Base-by-base conservation (phyloP, 495 filamentous ascomycete species). In the Lasiosphaeria miniovina region DNA sequence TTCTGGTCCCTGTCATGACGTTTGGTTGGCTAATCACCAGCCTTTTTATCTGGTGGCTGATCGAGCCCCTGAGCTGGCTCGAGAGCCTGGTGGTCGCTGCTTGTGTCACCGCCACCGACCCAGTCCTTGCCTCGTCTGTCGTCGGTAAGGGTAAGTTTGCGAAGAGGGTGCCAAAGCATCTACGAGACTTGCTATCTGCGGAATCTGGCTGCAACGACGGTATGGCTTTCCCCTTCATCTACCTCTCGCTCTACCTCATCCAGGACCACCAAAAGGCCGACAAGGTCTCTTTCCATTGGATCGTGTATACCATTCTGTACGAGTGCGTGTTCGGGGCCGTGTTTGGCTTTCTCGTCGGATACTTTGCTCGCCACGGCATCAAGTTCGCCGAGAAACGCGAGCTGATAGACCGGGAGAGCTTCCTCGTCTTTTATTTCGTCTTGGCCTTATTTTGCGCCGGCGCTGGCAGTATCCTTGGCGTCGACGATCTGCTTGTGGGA, bases 191-290 rank as follows among this genome's bases (percentile, higher is more conserved):
- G 11, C 81, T 99, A 36, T 98, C 95, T 12, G 93, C 93, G 59
- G 95, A 99, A 73, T 98, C 95, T 1, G 95, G 95, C 32, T 99
- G 95, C 80, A 99, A 99, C 77, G 95, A 99, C 72, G 95, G 95
- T 74, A 98, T 98, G 95, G 94, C 95, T 15, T 99, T 99, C 74
- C 95, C 95, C 6, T 99, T 99, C 75, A 87, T 99, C 69, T 99
- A 98, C 71, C 82, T 98, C 14, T 83, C 88, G 3, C 79, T 96
- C 50, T 98, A 98, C 66, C 82, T 98, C 57, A 90, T 96, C 58
- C 83, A 85, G 24, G 95, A 93, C 68, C 77, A 87, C 55, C 85
- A 84, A 4, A 69, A 90, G 63, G 81, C 86, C 6, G 74, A 75
- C 45, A 68, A 88, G 52, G 90, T 96, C 33, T 82, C 90, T 11